Base-by-base conservation (phyloP, 805 yeast species). In the Metschnikowia picachoensis region DNA sequence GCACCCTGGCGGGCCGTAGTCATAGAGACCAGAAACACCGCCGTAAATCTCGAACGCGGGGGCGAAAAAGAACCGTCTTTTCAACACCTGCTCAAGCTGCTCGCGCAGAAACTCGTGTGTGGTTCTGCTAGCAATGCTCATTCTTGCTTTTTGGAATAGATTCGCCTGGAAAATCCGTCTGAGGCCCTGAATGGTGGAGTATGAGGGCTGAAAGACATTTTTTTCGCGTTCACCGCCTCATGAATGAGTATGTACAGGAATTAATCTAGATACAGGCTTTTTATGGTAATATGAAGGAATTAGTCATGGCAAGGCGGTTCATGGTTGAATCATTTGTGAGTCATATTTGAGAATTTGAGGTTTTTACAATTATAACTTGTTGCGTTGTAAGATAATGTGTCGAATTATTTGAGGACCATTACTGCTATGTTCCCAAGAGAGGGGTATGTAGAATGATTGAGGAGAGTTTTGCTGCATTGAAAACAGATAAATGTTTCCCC, bases 1-100 rank as follows among this genome's bases (percentile, higher is more conserved):
- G 75, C 98, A 92, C 52, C 99, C 99, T 66, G 99, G 97, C 53
- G 99, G 99, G 73, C 99, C 99, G 65, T 91, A 94, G 68, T 94
- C 99, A 68, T 88, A 94, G 48, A 94, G 77, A 56, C 99, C 99
- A 40, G 97, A 87, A 38, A 94, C 98, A 68, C 99, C 99, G 58
- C 99, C 99, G 67, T 94, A 94, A 53, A 92, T 81, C 66, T 94
- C 99, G 61, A 94, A 94, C 31, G 98, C 84, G 55, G 99, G 99
- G 14, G 98, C 97, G 66, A 80, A 95, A 72, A 94, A 94, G 76
- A 94, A 94, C 66, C 99, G 82, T 68, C 97, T 85, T 70, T 92
- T 94, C 60, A 94, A 75, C 48, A 91, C 88, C 66, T 86, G 83
- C 69, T 94, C 99, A 62, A 94, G 76, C 53, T 79, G 75, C 55